Evolutionary conservation across 2,329 filamentous ascomycete genomes (phyloP).

Genomic region (Trichothecium roseum): DNA sequence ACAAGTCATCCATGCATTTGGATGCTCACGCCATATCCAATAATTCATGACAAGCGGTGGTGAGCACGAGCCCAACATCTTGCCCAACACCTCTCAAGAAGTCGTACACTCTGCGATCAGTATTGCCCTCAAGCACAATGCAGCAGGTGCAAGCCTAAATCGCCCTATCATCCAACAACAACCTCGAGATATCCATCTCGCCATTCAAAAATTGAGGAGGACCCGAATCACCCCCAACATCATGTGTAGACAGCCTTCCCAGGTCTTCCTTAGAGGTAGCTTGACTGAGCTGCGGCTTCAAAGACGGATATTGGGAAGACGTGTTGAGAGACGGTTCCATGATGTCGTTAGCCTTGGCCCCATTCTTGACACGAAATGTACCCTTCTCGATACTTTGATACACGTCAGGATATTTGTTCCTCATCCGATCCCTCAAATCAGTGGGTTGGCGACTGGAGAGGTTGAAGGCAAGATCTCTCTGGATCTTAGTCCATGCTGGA

Average conservation of each 20-base stretch:
- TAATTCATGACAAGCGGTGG: too few species aligned
- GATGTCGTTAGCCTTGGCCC: conserved; percentile 27
- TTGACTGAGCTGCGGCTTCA: conserved; percentile 28
- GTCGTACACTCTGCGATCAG: too few species aligned
- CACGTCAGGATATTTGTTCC: conserved; percentile 52
- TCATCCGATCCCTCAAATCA: conserved; percentile 50
- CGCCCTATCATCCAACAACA: conserved; percentile 44
- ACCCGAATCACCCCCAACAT: conserved; percentile 20
- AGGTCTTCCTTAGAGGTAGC: conserved; percentile 36
- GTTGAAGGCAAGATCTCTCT: conserved; percentile 46
- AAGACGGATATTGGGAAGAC: conserved; percentile 24
- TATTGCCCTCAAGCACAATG: too few species aligned
- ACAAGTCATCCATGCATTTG: too few species aligned
- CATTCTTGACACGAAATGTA: conserved; percentile 33
- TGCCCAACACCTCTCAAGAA: too few species aligned
- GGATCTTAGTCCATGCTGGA: conserved; percentile 56
- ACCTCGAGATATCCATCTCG: conserved; percentile 53
- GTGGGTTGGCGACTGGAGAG: conserved; percentile 51
- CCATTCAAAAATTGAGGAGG: conserved; percentile 31
- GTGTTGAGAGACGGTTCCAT: conserved; percentile 43
- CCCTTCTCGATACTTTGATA: conserved; percentile 48
- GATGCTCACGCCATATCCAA: too few species aligned
- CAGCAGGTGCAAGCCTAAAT: conserved; percentile 3
- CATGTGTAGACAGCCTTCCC: neutral
- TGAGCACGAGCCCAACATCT: too few species aligned